phyloP scores from a whole-genome alignment of 345 rosid genomes.

The Eucalyptus sp. region DNA sequence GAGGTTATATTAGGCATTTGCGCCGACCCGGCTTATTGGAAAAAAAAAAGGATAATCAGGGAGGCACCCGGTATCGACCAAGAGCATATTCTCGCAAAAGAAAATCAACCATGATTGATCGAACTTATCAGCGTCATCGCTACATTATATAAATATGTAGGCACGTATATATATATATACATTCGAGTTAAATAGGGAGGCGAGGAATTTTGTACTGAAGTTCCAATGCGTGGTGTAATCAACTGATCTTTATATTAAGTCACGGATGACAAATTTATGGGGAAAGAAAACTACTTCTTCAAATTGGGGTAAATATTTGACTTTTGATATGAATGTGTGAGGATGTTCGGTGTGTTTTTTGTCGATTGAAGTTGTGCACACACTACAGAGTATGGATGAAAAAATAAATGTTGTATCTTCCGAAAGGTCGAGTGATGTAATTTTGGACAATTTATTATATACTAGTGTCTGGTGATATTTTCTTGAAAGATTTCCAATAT shows the following conservation, averaged over 20 bases:
- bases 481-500: not conserved
- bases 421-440: not conserved
- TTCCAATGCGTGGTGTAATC: rapidly evolving
- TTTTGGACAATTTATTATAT: rapidly evolving
- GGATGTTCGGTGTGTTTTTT: not conserved
- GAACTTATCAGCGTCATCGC: not conserved
- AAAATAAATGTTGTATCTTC: not conserved
- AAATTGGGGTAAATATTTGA: not conserved
- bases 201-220: rapidly evolving
- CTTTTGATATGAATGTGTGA: not conserved
- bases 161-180: too few relatives aligned
- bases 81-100: not conserved
- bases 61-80: not conserved
- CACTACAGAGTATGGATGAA: rapidly evolving
- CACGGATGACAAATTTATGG: not conserved
- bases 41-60: not conserved
- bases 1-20: not conserved
- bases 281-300: not conserved
- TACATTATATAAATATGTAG: not conserved
- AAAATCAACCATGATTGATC: not conserved
- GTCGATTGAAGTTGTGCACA: not conserved
- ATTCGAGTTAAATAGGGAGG: not conserved
- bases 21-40: not conserved
- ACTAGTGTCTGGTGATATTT: not conserved
- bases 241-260: rapidly evolving